A percentile compares a stretch with the other conserved stretches of the same genome.
Evolutionary conservation across 371 early-diverging fungal species (phyloP).

Genomic region (Mortierella sp.): DNA sequence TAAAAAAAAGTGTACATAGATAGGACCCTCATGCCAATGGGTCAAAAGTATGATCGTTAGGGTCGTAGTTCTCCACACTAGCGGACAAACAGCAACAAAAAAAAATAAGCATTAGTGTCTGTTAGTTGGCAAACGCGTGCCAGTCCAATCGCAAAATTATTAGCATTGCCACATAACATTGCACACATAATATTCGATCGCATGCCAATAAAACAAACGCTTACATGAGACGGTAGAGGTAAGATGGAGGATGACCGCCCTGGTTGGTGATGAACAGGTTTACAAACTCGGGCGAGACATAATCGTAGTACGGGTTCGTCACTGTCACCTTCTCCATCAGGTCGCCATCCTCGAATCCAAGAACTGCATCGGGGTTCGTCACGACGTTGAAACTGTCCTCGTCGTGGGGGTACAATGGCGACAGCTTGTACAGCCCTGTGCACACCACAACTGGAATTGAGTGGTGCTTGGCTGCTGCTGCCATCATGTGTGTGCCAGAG

Average conservation of each 20-base stretch:
- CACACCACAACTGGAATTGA: conserved; percentile 70
- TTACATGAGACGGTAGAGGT: conserved; percentile 82
- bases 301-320: conserved; percentile 91
- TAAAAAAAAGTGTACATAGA: not conserved
- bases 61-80: conserved; percentile 75
- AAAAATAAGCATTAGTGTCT: not conserved
- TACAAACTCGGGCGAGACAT: conserved; percentile 90
- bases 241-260: conserved; percentile 85
- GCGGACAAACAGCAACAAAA: not conserved
- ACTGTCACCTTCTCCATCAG: conserved; percentile 86
- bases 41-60: conserved; percentile 65
- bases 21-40: not conserved
- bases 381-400: conserved; percentile 85
- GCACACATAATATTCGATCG: not conserved
- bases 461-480: conserved; percentile 94
- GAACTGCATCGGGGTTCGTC: conserved; percentile 85
- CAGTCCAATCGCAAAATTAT: not conserved
- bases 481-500: conserved; percentile 86
- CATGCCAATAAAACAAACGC: not conserved
- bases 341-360: conserved; percentile 84
- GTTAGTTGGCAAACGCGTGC: not conserved
- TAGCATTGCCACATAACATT: not conserved
- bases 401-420: conserved; percentile 89
- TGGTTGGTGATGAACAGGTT: conserved; percentile 92
- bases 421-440: conserved; percentile 2